Evolutionary conservation across 345 rosid genomes (phyloP), one percentile per base, ranked within the genome.

Genomic region (Odontarrhena argentea): DNA sequence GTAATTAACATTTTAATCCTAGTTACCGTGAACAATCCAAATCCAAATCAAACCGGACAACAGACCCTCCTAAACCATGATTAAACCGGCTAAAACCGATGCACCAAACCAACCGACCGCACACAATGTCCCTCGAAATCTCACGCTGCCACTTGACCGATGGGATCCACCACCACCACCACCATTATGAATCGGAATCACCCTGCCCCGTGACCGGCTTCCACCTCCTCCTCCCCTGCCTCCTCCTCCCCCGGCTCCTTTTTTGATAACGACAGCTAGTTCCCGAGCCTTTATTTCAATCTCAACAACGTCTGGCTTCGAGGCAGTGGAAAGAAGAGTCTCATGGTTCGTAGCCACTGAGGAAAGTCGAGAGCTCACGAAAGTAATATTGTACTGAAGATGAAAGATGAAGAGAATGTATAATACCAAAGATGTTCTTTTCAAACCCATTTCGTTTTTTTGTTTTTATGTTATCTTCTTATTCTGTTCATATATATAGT

Each of bases 81-180:
- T 8, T 62, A 62, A 47, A 46, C 67, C 67, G 32, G 55, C 18
- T 35, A 62, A 62, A 47, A 18, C 45, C 55, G 65, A 28, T 30
- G 43, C 9, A 43, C 13, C 40, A 5, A 47, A 62, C 52, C 28
- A 45, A 32, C 52, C 65, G 13, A 60, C 28, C 28, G 65, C 28
- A 30, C 13, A 6, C 14, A 14, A 2, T 22, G 34, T 8, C 54
- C 55, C 35, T 32, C 11, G 44, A 62, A 47, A 54, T 34, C 15
- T 47, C 55, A 26, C 12, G 32, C 34, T 46, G 14, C 54, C 53
- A 2, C 53, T 34, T 22, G 54, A 32, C 15, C 9, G 7, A 61
- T 34, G 66, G 30, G 38, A 28, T 9, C 15, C 44, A 18, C 49
- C 25, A 25, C 7, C 36, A 32, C 35, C 35, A 32, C 36, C 36